Conservation (phyloP, 2,329 filamentous ascomycete genomes). For the Aspergillus sp. region DNA sequence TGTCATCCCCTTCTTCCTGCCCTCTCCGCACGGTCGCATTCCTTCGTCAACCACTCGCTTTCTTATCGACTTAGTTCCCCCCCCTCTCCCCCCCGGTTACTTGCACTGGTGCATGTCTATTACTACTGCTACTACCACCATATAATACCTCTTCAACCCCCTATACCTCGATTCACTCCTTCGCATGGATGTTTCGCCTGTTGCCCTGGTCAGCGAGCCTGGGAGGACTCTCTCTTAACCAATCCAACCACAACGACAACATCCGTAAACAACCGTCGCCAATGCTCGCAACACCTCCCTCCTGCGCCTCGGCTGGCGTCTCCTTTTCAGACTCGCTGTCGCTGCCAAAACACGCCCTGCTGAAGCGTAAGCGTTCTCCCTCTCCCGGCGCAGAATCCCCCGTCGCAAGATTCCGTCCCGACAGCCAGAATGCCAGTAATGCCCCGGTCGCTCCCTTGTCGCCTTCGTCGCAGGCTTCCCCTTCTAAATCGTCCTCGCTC, state of each 20-base stretch:
- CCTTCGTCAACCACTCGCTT: too few species aligned
- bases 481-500: not conserved
- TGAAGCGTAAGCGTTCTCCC: conserved; percentile 53
- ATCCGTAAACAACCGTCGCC: conserved; percentile 27
- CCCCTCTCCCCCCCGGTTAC: too few species aligned
- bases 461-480: conserved; percentile 3
- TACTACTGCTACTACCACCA: too few species aligned
- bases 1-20: too few species aligned
- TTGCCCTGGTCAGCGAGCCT: conserved; percentile 39
- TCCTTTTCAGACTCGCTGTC: conserved; percentile 21
- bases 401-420: conserved; percentile 24
- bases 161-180: conserved; percentile 1
- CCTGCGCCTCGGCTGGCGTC: conserved; percentile 23
- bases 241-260: conserved; percentile 30
- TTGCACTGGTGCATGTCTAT: too few species aligned
- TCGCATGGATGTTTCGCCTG: conserved; percentile 45
- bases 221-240: conserved; percentile 23
- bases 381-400: conserved; percentile 37
- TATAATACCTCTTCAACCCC: too few species aligned
- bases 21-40: too few species aligned
- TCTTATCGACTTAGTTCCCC: too few species aligned
- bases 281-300: conserved; percentile 33
- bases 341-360: conserved; percentile 19
- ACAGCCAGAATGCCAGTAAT: conserved; percentile 8
- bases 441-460: not conserved